Evolutionary conservation across 176 grass and related monocot genomes (phyloP).

Genomic region (Hsuehochloa calcarea): DNA sequence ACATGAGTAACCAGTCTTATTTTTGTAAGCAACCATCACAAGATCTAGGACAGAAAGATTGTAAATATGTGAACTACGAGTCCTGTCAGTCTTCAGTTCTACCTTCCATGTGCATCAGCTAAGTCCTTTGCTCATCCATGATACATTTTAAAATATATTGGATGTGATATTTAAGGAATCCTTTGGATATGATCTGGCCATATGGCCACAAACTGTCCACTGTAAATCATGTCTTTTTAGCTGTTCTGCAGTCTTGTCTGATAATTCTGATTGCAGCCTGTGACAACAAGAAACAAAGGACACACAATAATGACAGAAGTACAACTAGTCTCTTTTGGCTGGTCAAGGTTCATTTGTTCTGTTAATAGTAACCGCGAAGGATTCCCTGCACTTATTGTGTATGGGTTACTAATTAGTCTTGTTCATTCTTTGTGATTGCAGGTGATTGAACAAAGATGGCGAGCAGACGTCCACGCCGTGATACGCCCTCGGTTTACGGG

Average conservation of each 20-base stretch:
- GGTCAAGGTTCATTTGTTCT: not conserved
- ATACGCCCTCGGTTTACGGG: no score
- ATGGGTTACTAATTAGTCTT: not conserved
- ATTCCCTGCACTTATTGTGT: not conserved
- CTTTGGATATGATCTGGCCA: constrained; percentile 2
- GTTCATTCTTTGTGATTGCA: no score
- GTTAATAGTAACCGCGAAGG: not conserved
- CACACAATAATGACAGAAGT: constrained; percentile 16
- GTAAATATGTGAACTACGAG: not conserved
- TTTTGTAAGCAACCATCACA: not conserved
- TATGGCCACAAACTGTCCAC: not conserved
- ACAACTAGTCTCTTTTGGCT: not conserved
- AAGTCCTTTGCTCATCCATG: not conserved
- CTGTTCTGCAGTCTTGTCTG: constrained; percentile 9
- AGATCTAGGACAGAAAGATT: not conserved
- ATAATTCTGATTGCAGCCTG: constrained; percentile 21
- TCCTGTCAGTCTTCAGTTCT: not conserved
- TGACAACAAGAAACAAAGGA: constrained; percentile 16
- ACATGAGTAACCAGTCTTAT: not conserved
- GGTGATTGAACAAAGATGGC: no score
- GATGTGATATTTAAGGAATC: constrained; percentile 31
- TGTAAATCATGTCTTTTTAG: constrained; percentile 9
- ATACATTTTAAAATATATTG: constrained; percentile 4
- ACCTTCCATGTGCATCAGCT: not conserved
- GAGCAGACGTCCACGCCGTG: no score